phyloP scores from a whole-genome alignment of 768 basidiomycete genomes.

The Boletus fagicola region DNA sequence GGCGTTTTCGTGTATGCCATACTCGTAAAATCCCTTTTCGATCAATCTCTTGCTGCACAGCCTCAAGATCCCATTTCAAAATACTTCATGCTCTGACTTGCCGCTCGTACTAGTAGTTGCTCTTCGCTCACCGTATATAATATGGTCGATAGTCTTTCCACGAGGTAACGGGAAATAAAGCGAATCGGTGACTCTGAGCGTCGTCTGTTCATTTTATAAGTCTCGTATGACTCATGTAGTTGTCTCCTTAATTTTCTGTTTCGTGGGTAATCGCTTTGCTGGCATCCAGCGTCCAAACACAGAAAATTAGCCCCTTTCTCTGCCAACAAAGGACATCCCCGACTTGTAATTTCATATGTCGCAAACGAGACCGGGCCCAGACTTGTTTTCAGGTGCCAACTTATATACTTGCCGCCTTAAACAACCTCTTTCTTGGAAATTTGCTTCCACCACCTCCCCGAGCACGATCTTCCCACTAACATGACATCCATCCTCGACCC shows the following conservation, averaged over 20 bases:
- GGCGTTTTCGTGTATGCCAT: no score
- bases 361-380: no score
- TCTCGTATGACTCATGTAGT: no score
- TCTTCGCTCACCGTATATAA: neutral
- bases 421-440: neutral
- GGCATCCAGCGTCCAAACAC: neutral
- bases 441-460: neutral
- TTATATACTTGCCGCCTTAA: neutral
- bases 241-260: no score
- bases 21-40: no score
- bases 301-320: neutral
- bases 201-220: neutral
- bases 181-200: neutral
- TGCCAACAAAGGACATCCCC: no score
- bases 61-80: no score
- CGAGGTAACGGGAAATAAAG: neutral
- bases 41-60: no score
- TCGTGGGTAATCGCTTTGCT: no score
- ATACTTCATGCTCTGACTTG: no score
- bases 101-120: no score
- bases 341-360: neutral
- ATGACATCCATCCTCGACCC: conserved; percentile 72
- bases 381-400: neutral
- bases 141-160: neutral
- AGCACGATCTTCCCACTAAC: neutral